These are phyloP conservation scores for Haematococcus lacustris DNA, from an alignment of 139 green algal species.

Conservation along the genomic window DNA sequence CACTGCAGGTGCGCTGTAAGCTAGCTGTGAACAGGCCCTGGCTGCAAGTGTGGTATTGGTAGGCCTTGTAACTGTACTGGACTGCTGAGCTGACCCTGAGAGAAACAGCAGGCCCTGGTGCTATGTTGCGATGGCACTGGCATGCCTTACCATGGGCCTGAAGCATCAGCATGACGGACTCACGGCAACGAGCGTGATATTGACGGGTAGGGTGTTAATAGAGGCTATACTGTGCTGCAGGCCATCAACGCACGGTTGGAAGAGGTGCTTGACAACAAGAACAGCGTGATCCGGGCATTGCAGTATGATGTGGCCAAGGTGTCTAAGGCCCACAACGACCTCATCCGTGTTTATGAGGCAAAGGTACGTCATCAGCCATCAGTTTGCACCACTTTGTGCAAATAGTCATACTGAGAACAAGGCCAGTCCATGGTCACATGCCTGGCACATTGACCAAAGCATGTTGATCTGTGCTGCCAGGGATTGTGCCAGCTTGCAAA, in stretches of 20 bases:
- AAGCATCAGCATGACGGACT: too few species aligned
- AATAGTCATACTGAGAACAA: neutral
- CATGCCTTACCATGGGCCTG: too few species aligned
- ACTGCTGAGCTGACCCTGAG: too few species aligned
- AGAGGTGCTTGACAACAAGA: constrained; percentile 80
- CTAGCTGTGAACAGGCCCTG: too few species aligned
- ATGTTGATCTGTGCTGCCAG: neutral
- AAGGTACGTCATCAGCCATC: constrained; percentile 27
- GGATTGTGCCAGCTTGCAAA: neutral
- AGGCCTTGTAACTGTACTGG: too few species aligned
- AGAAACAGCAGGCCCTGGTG: too few species aligned
- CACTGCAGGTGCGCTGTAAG: constrained; percentile 59
- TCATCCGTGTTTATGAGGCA: constrained; percentile 80
- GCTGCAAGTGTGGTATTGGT: too few species aligned
- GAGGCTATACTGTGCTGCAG: too few species aligned
- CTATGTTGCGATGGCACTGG: too few species aligned
- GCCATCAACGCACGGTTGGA: constrained; percentile 64
- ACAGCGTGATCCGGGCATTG: constrained; percentile 64
- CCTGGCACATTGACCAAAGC: neutral
- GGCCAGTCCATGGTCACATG: neutral
- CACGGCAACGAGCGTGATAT: too few species aligned
- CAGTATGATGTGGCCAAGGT: constrained; percentile 79
- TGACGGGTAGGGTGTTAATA: too few species aligned
- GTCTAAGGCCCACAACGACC: constrained; percentile 84
- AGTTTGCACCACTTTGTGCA: neutral